These are phyloP conservation scores for Vanderwaltozyma verrucispora DNA, from an alignment of 805 yeast genomes.

Conservation along the genomic window DNA sequence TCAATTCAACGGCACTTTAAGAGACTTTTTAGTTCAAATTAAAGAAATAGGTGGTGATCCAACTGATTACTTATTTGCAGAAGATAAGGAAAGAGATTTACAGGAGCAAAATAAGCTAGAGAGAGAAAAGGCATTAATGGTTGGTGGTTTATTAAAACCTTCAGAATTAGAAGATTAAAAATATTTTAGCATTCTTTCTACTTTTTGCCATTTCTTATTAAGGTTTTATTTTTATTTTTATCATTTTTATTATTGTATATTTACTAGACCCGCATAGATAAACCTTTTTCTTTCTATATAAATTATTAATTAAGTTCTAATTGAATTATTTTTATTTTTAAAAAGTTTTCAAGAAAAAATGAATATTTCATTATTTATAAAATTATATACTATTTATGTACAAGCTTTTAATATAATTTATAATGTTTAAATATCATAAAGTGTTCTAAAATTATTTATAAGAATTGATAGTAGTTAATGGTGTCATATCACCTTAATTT, in stretches of 20 bases:
- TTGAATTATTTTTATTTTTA: too few species aligned
- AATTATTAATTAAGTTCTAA: too few species aligned
- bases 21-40: conserved; percentile 94
- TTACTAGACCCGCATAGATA: neutral
- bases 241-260: too few species aligned
- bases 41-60: conserved; percentile 94
- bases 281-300: neutral
- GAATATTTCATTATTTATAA: too few species aligned
- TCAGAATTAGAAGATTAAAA: conserved; percentile 78
- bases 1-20: conserved; percentile 72
- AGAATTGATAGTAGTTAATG: too few species aligned
- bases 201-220: too few species aligned
- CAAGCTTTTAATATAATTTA: neutral
- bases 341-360: too few species aligned
- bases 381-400: neutral
- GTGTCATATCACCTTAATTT: too few species aligned
- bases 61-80: conserved; percentile 88
- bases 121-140: conserved; percentile 70
- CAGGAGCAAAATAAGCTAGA: conserved; percentile 58
- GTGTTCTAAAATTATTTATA: too few species aligned
- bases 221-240: too few species aligned
- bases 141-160: conserved; percentile 92
- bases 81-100: conserved; percentile 74
- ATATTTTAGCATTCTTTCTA: too few species aligned
- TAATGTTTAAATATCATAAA: too few species aligned